Conservation (phyloP, 108 stramenopile genomes). For the Ochromonas danica region DNA sequence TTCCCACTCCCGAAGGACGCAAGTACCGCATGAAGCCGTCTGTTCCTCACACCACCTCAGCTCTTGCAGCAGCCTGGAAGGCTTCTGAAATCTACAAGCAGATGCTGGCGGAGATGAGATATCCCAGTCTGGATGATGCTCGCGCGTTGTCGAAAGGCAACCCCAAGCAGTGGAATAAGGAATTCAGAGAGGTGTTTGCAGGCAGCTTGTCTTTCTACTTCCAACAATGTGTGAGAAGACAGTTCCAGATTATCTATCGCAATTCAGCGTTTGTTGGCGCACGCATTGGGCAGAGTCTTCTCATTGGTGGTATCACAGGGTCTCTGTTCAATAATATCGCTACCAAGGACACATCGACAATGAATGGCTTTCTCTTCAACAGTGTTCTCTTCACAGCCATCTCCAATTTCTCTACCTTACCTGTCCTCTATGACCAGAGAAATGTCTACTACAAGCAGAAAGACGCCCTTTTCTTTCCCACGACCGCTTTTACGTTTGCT, state of each 20-base stretch:
- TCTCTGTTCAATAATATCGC: conserved; percentile 28
- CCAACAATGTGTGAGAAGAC: not conserved
- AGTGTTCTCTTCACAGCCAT: conserved; percentile 62
- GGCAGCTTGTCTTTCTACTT: not conserved
- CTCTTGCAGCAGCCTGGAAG: not conserved
- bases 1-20: conserved; percentile 30
- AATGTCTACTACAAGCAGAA: conserved; percentile 78
- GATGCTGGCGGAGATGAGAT: not conserved
- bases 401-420: conserved; percentile 66
- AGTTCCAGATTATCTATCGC: no score
- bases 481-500: conserved; percentile 56
- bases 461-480: conserved; percentile 75
- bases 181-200: not conserved
- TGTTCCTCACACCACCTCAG: not conserved
- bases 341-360: not conserved
- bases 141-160: no score
- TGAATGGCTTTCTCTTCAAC: conserved; percentile 10
- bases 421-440: conserved; percentile 62
- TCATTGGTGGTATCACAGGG: conserved; percentile 20
- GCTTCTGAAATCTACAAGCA: not conserved
- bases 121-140: not conserved
- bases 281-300: not conserved
- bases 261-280: not conserved
- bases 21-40: not conserved
- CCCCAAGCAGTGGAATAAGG: not conserved